A percentile compares a stretch with the other conserved stretches of the same genome.
Conservation (phyloP, 2,329 filamentous ascomycete genomes). For the Sordariomycetes sp. region DNA sequence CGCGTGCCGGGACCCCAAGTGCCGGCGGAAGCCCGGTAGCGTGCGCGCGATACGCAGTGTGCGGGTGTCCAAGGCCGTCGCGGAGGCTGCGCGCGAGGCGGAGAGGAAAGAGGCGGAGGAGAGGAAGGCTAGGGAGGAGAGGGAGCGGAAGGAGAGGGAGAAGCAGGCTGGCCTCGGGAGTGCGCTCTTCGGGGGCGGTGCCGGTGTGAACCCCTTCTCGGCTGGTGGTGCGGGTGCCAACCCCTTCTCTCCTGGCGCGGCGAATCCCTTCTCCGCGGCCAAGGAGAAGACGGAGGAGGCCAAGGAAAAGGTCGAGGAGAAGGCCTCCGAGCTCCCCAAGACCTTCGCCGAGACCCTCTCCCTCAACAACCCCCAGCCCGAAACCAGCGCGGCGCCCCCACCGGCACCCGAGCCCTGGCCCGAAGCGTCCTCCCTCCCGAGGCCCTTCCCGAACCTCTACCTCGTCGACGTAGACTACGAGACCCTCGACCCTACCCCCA, state of each 20-base stretch:
- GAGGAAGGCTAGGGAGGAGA: conserved; percentile 17
- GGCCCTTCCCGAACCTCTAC: conserved; percentile 63
- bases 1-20: conserved; percentile 63
- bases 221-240: conserved; percentile 25
- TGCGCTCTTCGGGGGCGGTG: conserved; percentile 52
- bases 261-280: conserved; percentile 9
- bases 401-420: conserved; percentile 64
- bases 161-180: conserved; percentile 42
- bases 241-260: conserved; percentile 22
- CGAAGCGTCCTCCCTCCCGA: conserved; percentile 44
- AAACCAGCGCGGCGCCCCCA: conserved; percentile 12
- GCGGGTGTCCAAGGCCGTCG: conserved; percentile 33
- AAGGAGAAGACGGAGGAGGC: conserved; percentile 15
- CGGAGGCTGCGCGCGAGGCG: conserved; percentile 11
- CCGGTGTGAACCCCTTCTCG: conserved; percentile 46
- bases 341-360: conserved; percentile 66
- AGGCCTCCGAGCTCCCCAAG: conserved; percentile 29
- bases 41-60: conserved; percentile 63
- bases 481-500: conserved; percentile 52
- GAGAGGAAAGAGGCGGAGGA: conserved; percentile 18
- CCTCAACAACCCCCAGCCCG: conserved; percentile 41
- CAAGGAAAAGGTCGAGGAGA: conserved; percentile 11
- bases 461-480: conserved; percentile 87
- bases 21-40: conserved; percentile 71
- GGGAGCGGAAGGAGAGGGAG: conserved; percentile 19